These are phyloP conservation scores for Verticillium zaregamsianum DNA, from an alignment of 2,329 filamentous ascomycete species.

Conservation along the genomic window DNA sequence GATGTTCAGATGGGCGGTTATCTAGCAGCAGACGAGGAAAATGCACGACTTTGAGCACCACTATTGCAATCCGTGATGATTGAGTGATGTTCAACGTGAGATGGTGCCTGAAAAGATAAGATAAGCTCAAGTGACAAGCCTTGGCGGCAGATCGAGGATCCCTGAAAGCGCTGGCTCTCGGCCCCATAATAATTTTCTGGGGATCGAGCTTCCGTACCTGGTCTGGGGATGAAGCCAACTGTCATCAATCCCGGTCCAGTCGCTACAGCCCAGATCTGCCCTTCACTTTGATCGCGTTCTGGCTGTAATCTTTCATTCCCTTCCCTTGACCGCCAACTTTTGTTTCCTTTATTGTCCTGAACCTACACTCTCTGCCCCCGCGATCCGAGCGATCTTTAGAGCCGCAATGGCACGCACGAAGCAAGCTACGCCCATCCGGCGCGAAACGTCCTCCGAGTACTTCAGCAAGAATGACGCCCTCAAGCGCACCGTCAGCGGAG, in stretches of 20 bases:
- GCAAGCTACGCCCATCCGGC: slow-evolving; percentile 60
- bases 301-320: background rate
- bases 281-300: background rate
- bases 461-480: slow-evolving; percentile 42
- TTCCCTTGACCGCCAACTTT: background rate
- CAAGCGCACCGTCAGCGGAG: slow-evolving; percentile 28
- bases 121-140: background rate
- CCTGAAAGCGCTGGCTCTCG: background rate
- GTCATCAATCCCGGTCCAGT: background rate
- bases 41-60: slow-evolving; percentile 11
- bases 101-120: background rate
- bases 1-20: slow-evolving; percentile 19
- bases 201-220: background rate
- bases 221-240: slow-evolving; percentile 1
- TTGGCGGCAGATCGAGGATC: background rate
- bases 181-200: background rate
- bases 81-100: background rate
- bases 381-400: background rate
- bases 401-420: slow-evolving; percentile 65
- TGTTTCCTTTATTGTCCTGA: background rate
- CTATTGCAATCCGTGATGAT: background rate
- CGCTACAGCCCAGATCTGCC: background rate
- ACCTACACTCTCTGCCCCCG: background rate
- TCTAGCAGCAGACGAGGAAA: slow-evolving; percentile 20
- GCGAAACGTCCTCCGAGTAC: slow-evolving; percentile 64